Evolutionary conservation across 2,329 filamentous ascomycete species (phyloP).

Genomic region (Exophiala sp.): DNA sequence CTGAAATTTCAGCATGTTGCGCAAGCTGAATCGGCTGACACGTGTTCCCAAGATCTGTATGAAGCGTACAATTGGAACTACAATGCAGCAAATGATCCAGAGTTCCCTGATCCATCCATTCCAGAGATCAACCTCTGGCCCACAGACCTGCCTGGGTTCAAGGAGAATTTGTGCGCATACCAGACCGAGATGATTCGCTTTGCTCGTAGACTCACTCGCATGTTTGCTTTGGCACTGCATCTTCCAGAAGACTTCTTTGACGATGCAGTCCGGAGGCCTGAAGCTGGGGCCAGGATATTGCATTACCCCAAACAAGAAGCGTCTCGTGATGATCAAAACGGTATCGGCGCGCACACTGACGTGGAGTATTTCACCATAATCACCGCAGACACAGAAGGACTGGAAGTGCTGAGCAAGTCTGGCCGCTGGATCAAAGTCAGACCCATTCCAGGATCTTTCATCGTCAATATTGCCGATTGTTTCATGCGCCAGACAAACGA

Average conservation of each 20-base stretch:
- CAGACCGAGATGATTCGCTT: slow-evolving; percentile 8
- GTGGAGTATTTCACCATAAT: slow-evolving; percentile 48
- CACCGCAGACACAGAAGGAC: slow-evolving; percentile 46
- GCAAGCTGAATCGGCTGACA: not conserved
- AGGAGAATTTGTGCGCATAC: slow-evolving; percentile 3
- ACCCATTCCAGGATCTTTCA: slow-evolving; percentile 39
- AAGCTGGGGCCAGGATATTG: slow-evolving; percentile 35
- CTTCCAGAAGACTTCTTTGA: slow-evolving; percentile 41
- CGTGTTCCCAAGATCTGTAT: slow-evolving; percentile 7
- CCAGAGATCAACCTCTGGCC: not conserved
- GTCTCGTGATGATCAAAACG: slow-evolving; percentile 20
- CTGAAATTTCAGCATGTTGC: too few relatives aligned
- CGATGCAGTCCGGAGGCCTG: slow-evolving; percentile 32
- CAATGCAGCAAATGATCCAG: not conserved
- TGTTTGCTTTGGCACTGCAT: slow-evolving; percentile 41
- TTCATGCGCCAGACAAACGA: slow-evolving; percentile 48
- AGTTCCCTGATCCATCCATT: not conserved
- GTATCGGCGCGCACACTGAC: slow-evolving; percentile 45
- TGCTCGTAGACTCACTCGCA: slow-evolving; percentile 35
- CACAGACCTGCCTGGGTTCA: slow-evolving; percentile 22
- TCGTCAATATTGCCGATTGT: slow-evolving; percentile 49
- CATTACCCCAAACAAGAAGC: slow-evolving; percentile 40
- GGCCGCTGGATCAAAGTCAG: slow-evolving; percentile 41
- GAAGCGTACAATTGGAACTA: slow-evolving; percentile 18
- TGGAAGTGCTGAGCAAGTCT: slow-evolving; percentile 43